A percentile compares a stretch with the other conserved stretches of the same genome.
Conservation (phyloP, 2,329 filamentous ascomycete species). For the Apiospora rasikravindrae region DNA sequence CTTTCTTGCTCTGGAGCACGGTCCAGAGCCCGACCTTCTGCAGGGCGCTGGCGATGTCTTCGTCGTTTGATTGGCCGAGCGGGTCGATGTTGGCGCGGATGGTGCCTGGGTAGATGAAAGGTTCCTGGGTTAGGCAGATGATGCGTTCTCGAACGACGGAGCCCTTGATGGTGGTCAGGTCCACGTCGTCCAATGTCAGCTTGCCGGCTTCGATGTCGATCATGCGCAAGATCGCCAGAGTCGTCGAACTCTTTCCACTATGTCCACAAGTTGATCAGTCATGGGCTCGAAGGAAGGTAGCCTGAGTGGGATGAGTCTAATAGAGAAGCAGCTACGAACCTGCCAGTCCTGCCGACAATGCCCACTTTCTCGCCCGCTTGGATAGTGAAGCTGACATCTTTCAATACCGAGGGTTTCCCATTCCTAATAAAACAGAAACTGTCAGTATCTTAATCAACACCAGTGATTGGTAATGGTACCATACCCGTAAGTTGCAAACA, state of each 20-base stretch:
- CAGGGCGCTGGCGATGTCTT: conserved; percentile 21
- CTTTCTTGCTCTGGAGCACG: conserved; percentile 39
- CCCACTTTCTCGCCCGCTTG: conserved; percentile 22
- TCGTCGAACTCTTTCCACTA: conserved; percentile 28
- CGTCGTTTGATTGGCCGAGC: background rate
- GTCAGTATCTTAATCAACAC: background rate
- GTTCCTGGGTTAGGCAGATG: conserved; percentile 25
- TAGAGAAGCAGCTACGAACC: conserved; percentile 13
- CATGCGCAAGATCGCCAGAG: conserved; percentile 24
- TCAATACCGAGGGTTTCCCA: conserved; percentile 19
- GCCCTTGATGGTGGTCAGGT: conserved; percentile 20
- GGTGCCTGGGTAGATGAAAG: conserved; percentile 24
- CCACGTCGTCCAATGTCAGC: conserved; percentile 25
- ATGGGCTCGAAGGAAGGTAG: background rate
- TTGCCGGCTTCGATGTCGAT: conserved; percentile 21
- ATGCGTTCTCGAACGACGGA: conserved; percentile 23
- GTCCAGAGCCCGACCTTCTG: conserved; percentile 25
- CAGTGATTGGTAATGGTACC: background rate
- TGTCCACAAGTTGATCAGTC: conserved; percentile 17
- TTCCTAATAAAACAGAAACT: background rate
- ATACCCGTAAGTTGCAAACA: conserved; percentile 23
- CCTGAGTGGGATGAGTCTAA: background rate
- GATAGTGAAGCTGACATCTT: conserved; percentile 22
- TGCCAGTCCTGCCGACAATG: conserved; percentile 25
- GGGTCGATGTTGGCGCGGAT: conserved; percentile 25